These are phyloP conservation scores for Rhododendron mucronatum DNA, from an alignment of 148 eudicot species.

Conservation along the genomic window DNA sequence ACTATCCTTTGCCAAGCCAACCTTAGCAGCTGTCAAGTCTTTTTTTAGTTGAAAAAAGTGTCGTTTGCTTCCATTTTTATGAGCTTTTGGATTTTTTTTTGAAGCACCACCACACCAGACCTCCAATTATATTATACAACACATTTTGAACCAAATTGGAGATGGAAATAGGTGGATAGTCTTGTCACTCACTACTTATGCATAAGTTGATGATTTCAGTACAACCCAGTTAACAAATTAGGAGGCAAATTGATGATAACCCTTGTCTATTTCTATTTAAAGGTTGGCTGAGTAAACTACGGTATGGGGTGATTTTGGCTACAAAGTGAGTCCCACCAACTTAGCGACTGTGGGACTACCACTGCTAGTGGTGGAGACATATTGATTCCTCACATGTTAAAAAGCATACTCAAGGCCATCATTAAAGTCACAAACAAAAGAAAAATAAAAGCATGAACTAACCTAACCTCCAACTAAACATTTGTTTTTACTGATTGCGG, in stretches of 20 bases:
- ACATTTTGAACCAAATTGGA: not conserved
- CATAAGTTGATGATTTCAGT: not conserved
- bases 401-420: conserved; percentile 45
- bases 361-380: conserved; percentile 29
- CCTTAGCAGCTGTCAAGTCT: too few species aligned
- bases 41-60: too few species aligned
- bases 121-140: too few species aligned
- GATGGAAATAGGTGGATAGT: not conserved
- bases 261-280: not conserved
- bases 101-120: too few species aligned
- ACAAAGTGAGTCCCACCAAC: conserved; percentile 1
- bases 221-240: not conserved
- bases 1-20: too few species aligned
- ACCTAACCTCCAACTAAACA: conserved; percentile 7
- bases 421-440: conserved; percentile 35
- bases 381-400: conserved; percentile 33
- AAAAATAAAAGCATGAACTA: not conserved
- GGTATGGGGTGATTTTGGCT: not conserved
- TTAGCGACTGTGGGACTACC: not conserved
- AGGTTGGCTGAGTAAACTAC: not conserved
- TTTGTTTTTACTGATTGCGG: not conserved
- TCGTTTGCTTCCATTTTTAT: too few species aligned
- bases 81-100: too few species aligned
- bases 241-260: not conserved
- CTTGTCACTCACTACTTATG: not conserved